Evolutionary conservation across 352 stramenopile genomes (phyloP), one percentile per base, ranked within the genome.

Genomic region (Phytophthora nicotianae): DNA sequence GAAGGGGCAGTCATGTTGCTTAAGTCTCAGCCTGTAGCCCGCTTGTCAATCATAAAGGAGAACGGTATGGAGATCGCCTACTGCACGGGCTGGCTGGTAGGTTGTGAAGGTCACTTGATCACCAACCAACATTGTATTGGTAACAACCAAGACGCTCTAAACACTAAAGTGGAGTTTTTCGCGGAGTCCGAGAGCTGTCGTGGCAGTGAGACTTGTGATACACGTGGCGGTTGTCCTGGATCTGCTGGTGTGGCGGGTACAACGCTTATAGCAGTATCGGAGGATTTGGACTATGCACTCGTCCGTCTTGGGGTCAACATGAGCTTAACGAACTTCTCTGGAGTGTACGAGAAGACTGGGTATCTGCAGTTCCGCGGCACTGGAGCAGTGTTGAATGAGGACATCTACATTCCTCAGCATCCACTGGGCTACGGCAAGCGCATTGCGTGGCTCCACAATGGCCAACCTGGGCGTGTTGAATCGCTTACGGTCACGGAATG

Each of bases 101-200:
- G 85, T n/a, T 90, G 83, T 55, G 81, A 89, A 11, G 85, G 82
- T 13, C 82, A 93, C 60, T 41, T 93, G 50, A 65, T 93, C 53
- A 93, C 85, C 11, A 93, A 93, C 71, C 68, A 93, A 48, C 85
- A 93, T 58, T 93, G 85, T 50, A 90, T 93, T 17, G 38, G 71
- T 19, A 65, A 80, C 23, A 77, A 61, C 46, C 63, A 86, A 54
- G 82, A 93, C 48, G 85, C 85, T 13, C 55, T 81, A 32, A 90
- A 90, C 53, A 91, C 83, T 4, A 74, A 74, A 27, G 77, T 70
- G 46, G 84, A 93, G 56, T 90, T 93, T 56, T 76, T 82, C 10
- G 82, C 85, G 3, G 68, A 93, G 62, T 72, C 79, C 3, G 42
- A 56, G 21, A 72, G 74, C 38, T 93, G 84, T 43, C 62, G 52